Evolutionary conservation across 2,329 filamentous ascomycete species (phyloP).

Genomic region (Cercospora sp.): DNA sequence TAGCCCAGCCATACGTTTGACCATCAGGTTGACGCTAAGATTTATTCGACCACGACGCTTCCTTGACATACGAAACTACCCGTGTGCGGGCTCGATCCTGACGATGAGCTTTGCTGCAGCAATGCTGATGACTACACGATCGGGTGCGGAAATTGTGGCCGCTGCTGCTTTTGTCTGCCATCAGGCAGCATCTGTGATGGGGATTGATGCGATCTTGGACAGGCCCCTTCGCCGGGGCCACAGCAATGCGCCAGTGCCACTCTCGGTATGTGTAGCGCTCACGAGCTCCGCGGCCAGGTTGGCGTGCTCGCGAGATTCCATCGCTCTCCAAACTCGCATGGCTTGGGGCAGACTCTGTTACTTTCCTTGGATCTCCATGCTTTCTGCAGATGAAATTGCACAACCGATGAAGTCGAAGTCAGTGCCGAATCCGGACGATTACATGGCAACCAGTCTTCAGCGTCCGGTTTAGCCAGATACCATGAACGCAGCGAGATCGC

Average conservation of each 20-base stretch:
- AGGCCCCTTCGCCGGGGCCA: background rate
- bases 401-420: background rate
- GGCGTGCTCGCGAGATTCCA: background rate
- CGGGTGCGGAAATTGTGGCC: background rate
- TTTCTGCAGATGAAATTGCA: background rate
- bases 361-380: background rate
- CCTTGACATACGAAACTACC: background rate
- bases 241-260: background rate
- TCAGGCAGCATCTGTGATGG: background rate
- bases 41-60: background rate
- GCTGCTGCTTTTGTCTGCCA: background rate
- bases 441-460: background rate
- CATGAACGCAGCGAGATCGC: background rate
- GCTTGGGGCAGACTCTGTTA: background rate
- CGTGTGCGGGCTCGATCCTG: background rate
- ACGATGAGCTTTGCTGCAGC: background rate
- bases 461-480: background rate
- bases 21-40: background rate
- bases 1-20: conserved; percentile 1
- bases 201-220: no score
- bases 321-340: background rate
- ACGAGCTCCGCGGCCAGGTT: background rate
- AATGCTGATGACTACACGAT: background rate
- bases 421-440: background rate
- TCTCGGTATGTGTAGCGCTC: background rate